These are phyloP conservation scores for Colletotrichum horii DNA, from an alignment of 2,329 filamentous ascomycete genomes.

Conservation along the genomic window DNA sequence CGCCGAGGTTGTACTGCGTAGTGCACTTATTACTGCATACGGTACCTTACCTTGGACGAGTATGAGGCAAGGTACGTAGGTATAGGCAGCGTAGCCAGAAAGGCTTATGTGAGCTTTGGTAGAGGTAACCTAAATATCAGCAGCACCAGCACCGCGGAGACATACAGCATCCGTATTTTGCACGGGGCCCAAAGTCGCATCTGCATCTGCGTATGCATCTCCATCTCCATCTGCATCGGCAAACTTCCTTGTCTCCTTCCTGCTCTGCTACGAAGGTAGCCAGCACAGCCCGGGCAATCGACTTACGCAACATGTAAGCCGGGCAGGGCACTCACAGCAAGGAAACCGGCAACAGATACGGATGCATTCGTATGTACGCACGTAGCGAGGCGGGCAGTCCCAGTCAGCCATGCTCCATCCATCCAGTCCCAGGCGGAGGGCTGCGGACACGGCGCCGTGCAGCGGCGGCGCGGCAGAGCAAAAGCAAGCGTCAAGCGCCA, in stretches of 20 bases:
- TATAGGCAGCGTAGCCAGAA: no score
- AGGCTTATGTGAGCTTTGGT: neutral
- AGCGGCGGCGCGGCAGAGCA: neutral
- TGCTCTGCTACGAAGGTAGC: no score
- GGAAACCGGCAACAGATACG: neutral
- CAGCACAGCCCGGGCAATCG: neutral
- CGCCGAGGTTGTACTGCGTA: neutral
- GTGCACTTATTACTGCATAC: neutral
- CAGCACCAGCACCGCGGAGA: neutral
- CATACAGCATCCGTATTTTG: neutral
- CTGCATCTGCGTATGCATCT: neutral
- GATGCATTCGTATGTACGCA: neutral
- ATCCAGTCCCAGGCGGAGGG: neutral
- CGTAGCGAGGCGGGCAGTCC: neutral
- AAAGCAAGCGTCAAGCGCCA: conserved; percentile 6
- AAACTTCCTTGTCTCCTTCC: neutral
- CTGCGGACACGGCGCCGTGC: neutral
- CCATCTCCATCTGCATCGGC: neutral
- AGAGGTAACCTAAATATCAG: neutral
- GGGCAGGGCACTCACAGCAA: neutral
- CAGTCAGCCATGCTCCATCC: neutral
- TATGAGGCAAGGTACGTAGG: neutral
- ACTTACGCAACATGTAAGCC: neutral
- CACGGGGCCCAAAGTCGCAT: neutral
- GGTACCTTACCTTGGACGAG: no score